Evolutionary conservation across 768 basidiomycete genomes (phyloP).

Genomic region (Coprinopsis sp.): DNA sequence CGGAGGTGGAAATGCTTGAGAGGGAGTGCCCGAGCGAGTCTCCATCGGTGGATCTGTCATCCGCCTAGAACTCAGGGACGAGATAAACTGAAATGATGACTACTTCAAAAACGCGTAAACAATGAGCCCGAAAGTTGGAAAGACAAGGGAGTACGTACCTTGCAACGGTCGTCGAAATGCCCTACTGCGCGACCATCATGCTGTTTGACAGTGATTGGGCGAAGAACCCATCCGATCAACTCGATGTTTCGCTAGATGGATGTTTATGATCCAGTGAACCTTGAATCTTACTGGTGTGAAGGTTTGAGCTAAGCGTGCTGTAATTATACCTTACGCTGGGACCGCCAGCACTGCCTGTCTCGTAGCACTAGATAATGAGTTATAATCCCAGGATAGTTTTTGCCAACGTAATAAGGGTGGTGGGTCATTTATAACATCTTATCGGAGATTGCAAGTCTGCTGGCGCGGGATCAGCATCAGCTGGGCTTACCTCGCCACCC

Average conservation of each 20-base stretch:
- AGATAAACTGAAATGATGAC: conserved; percentile 48
- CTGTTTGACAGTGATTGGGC: conserved; percentile 39
- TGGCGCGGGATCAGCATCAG: no score
- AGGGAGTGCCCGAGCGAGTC: conserved; percentile 24
- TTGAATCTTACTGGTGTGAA: conserved; percentile 52
- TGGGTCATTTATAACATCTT: no score
- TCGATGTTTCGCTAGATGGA: conserved; percentile 45
- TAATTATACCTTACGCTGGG: conserved; percentile 47
- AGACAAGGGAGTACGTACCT: conserved; percentile 28
- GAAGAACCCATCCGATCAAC: conserved; percentile 43
- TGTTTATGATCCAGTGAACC: conserved; percentile 48
- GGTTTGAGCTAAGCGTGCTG: conserved; percentile 51
- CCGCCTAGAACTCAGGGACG: conserved; percentile 50
- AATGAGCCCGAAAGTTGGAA: not conserved
- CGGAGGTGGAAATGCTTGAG: conserved; percentile 36
- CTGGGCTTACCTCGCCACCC: no score
- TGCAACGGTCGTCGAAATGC: conserved; percentile 47
- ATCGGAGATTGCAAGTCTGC: no score
- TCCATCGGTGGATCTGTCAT: conserved; percentile 43
- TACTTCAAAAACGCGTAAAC: conserved; percentile 45
- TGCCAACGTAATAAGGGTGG: no score
- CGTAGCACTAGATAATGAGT: no score
- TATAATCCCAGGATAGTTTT: no score
- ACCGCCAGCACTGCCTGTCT: conserved; percentile 58
- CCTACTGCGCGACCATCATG: conserved; percentile 34